phyloP scores from a whole-genome alignment of 768 basidiomycete species.

The Suillus tomentosus region DNA sequence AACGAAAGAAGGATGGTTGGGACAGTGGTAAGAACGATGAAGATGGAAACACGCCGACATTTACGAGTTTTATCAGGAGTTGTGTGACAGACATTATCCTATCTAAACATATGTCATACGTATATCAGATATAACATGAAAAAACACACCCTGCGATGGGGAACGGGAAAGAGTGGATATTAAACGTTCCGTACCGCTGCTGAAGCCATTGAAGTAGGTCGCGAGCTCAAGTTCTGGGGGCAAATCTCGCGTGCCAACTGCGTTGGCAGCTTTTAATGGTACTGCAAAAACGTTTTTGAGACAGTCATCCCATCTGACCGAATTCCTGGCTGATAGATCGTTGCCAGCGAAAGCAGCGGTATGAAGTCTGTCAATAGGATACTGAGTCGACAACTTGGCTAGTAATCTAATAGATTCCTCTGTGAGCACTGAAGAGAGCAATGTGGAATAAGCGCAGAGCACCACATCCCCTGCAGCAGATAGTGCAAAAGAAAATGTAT shows the following conservation, averaged over 20 bases:
- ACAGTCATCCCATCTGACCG: constrained; percentile 72
- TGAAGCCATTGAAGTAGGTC: constrained; percentile 55
- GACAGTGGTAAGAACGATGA: constrained; percentile 51
- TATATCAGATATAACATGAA: constrained; percentile 7
- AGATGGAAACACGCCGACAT: constrained; percentile 64
- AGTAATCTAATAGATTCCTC: constrained; percentile 55
- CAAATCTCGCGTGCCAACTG: constrained; percentile 45
- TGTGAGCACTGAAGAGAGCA: constrained; percentile 53
- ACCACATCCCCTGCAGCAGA: constrained; percentile 54
- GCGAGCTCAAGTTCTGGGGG: constrained; percentile 57
- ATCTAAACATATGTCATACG: constrained; percentile 32
- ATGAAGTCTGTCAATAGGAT: constrained; percentile 72
- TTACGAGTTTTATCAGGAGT: constrained; percentile 67
- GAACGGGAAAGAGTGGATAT: constrained; percentile 45
- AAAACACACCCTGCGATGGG: constrained; percentile 43
- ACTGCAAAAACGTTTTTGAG: constrained; percentile 64
- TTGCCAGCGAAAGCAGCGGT: constrained; percentile 44
- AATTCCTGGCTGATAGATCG: constrained; percentile 27
- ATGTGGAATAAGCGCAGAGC: constrained; percentile 62
- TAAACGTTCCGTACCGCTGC: constrained; percentile 53
- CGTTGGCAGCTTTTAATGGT: constrained; percentile 81
- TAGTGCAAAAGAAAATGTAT: constrained; percentile 53
- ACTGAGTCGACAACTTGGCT: constrained; percentile 54
- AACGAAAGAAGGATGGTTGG: constrained; percentile 71
- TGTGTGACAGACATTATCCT: constrained; percentile 47